Percentiles rank a stretch among this genome's conserved stretches.
phyloP scores from a whole-genome alignment of 2,329 filamentous ascomycete genomes.

The Colletotrichum tropicale region DNA sequence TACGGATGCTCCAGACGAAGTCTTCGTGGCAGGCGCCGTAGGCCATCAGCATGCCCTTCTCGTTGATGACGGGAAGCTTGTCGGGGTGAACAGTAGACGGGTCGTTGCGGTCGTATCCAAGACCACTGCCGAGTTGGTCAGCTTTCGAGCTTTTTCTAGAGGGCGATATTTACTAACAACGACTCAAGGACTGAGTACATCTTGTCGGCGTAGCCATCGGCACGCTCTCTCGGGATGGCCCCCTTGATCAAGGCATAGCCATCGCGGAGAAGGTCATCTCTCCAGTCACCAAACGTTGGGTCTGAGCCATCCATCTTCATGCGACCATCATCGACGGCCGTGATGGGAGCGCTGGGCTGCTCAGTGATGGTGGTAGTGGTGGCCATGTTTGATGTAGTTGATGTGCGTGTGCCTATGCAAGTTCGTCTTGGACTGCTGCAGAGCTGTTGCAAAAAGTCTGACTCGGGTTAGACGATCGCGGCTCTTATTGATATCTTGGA shows the following conservation, averaged over 20 bases:
- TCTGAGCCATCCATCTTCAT: conserved; percentile 16
- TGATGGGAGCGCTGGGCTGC: neutral
- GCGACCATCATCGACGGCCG: conserved; percentile 31
- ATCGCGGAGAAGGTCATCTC: conserved; percentile 32
- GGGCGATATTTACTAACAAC: conserved; percentile 9
- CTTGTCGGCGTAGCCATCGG: conserved; percentile 32
- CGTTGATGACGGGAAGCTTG: conserved; percentile 46
- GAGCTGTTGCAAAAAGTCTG: neutral
- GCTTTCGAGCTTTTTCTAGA: no score
- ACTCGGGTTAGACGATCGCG: neutral
- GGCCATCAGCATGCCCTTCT: conserved; percentile 52
- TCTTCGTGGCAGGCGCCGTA: conserved; percentile 53
- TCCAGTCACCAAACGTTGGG: conserved; percentile 31
- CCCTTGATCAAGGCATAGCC: conserved; percentile 20
- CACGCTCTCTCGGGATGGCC: conserved; percentile 14
- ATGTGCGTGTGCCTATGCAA: neutral
- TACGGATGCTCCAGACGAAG: conserved; percentile 53
- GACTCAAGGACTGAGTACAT: conserved; percentile 25
- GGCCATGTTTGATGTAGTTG: conserved; percentile 26
- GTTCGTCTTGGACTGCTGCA: neutral
- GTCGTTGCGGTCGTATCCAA: conserved; percentile 28
- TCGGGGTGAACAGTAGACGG: conserved; percentile 38
- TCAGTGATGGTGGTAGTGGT: neutral
- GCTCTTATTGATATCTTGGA: neutral
- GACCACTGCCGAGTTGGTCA: neutral